phyloP scores from a whole-genome alignment of 2,329 filamentous ascomycete genomes.

The Ophiosphaerella korrae region DNA sequence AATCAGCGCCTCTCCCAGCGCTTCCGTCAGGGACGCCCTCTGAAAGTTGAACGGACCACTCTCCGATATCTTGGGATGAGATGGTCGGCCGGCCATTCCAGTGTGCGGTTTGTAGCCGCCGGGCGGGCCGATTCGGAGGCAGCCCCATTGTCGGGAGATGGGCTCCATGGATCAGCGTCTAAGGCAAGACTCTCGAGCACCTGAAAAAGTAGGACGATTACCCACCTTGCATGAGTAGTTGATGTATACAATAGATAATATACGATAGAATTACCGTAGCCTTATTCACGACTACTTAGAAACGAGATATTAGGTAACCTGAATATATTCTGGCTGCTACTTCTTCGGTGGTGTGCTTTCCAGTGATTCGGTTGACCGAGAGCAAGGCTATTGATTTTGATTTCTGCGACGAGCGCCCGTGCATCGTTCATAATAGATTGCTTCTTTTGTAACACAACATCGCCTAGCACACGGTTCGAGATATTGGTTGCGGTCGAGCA shows the following conservation, averaged over 20 bases:
- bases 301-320: too few relatives aligned
- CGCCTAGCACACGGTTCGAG: constrained; percentile 10
- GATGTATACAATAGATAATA: too few relatives aligned
- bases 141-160: constrained; percentile 23
- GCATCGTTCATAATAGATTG: constrained; percentile 34
- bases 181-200: constrained; percentile 5
- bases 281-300: too few relatives aligned
- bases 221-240: too few relatives aligned
- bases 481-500: constrained; percentile 16
- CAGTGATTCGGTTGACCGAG: too few relatives aligned
- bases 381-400: constrained; percentile 6
- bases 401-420: constrained; percentile 13
- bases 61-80: neutral
- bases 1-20: constrained; percentile 8
- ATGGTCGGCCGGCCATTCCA: neutral
- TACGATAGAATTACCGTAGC: too few relatives aligned
- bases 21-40: constrained; percentile 15
- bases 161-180: constrained; percentile 20
- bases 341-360: too few relatives aligned
- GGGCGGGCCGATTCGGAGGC: constrained; percentile 22
- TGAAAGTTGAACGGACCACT: constrained; percentile 6
- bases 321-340: too few relatives aligned
- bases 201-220: too few relatives aligned
- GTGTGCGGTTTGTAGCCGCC: constrained; percentile 4
- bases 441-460: constrained; percentile 26